These are phyloP conservation scores for Talaromyces pinophilus DNA, from an alignment of 2,329 filamentous ascomycete species.

Conservation along the genomic window DNA sequence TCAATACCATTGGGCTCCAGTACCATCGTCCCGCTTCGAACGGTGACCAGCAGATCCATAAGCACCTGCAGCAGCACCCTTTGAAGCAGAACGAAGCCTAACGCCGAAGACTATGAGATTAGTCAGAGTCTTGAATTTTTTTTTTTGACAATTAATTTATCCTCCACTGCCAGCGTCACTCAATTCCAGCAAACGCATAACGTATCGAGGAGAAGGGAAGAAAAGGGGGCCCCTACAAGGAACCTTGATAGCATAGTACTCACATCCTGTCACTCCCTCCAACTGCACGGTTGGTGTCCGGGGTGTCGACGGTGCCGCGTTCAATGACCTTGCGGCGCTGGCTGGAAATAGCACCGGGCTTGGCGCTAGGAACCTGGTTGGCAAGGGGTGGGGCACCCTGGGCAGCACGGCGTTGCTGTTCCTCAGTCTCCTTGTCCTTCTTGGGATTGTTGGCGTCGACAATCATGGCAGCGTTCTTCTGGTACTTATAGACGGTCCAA, in stretches of 20 bases:
- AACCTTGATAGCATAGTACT: conserved; percentile 72
- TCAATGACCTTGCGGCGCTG: conserved; percentile 82
- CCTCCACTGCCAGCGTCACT: conserved; percentile 73
- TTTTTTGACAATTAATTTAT: conserved; percentile 45
- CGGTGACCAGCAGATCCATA: conserved; percentile 51
- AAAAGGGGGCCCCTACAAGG: conserved; percentile 77
- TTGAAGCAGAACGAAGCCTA: conserved; percentile 82
- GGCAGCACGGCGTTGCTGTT: conserved; percentile 61
- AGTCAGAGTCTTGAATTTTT: conserved; percentile 70
- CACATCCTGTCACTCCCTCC: conserved; percentile 92
- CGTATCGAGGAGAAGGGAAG: conserved; percentile 53
- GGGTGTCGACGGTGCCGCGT: conserved; percentile 65
- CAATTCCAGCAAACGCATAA: conserved; percentile 73
- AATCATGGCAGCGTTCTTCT: conserved; percentile 97
- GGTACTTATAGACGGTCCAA: conserved; percentile 99
- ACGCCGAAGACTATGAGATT: conserved; percentile 80
- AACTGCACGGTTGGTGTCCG: conserved; percentile 72
- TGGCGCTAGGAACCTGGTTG: conserved; percentile 61
- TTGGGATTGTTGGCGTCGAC: conserved; percentile 73
- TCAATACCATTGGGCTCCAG: conserved; percentile 52
- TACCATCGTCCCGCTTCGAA: conserved; percentile 57
- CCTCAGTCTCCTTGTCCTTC: conserved; percentile 73
- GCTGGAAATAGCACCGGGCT: conserved; percentile 73
- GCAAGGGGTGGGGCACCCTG: conserved; percentile 59
- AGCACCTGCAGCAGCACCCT: conserved; percentile 60